Conservation (phyloP, 1,284 basidiomycete genomes). For the Heterobasidion occidentale region DNA sequence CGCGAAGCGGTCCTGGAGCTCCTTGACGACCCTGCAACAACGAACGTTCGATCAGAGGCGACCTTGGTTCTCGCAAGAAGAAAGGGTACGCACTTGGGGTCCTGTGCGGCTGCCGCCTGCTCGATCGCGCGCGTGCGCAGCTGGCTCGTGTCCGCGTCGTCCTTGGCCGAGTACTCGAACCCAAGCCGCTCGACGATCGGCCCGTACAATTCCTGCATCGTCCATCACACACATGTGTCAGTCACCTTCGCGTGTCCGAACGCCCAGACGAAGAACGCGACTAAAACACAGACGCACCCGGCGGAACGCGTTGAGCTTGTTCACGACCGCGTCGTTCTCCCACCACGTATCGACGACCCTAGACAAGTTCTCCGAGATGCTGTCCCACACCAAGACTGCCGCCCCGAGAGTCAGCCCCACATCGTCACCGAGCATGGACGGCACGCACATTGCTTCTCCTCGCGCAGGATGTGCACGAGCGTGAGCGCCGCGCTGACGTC, state of each 20-base stretch:
- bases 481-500: conserved; percentile 73
- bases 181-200: conserved; percentile 79
- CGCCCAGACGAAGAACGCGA: neutral
- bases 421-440: too few relatives aligned
- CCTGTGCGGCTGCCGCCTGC: conserved; percentile 57
- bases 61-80: neutral
- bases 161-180: conserved; percentile 66
- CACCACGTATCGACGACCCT: conserved; percentile 75
- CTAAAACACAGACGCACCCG: conserved; percentile 32
- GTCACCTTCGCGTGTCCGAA: neutral
- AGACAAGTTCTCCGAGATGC: conserved; percentile 48
- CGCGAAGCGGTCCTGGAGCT: conserved; percentile 71
- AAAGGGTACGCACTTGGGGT: conserved; percentile 37
- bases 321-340: conserved; percentile 64
- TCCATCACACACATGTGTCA: neutral
- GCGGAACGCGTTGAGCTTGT: conserved; percentile 58
- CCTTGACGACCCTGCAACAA: conserved; percentile 54
- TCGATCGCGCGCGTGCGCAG: conserved; percentile 75
- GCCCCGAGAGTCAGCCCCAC: too few relatives aligned
- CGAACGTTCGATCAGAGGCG: neutral
- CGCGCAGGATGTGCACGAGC: conserved; percentile 59
- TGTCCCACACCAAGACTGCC: conserved; percentile 71
- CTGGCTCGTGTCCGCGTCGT: conserved; percentile 68
- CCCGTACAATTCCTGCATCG: conserved; percentile 55
- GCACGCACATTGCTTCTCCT: conserved; percentile 72